Evolutionary conservation across 2,329 filamentous ascomycete species (phyloP), one percentile per base, ranked within the genome.

Genomic region (Sporothrix pseudoabietina): DNA sequence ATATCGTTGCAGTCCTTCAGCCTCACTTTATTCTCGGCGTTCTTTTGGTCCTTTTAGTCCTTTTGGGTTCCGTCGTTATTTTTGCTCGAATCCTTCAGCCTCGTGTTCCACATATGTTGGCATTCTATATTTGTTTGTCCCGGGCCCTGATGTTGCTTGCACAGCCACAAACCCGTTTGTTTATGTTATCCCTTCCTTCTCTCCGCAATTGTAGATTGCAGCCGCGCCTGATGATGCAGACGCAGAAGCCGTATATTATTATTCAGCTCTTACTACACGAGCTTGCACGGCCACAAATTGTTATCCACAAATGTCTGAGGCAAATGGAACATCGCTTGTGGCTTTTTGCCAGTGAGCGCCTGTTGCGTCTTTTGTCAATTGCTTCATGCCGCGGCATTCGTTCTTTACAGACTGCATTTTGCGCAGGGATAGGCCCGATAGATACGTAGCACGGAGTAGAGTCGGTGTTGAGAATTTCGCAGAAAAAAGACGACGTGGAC

Each of bases 201-300:
- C 35, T 44, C 14, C 14, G 55, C 26, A 16, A 19, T 32, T 63
- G 35, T 32, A 41, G 59, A n/a, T 35, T 63, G 35, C 59, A 41
- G 59, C 59, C 59, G 61, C 61, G 61, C 47, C 61, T 66, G 10
- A 26, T 47, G n/a, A 66, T 47, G 47, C 61, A 66, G 61, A 30
- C 61, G 61, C 61, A 47, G 14, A 66, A 30, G 61, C 30, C 39
- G 61, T 66, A 52, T 52, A 49, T 49, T 68, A 22, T 52, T 52
- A 9, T 35, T 52, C 44, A 49, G 65, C 41, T 68, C 22, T 47
- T 35, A 14, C 26, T 52, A 35, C 19, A 22, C 26, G 14, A 47
- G 16, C 12, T 26, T 41, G 44, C 44, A 52, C 65, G 65, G 44
- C 65, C 65, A 68, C 65, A 68, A 49, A 30, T n/a, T 30, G 10